Evolutionary conservation across 1,284 basidiomycete genomes (phyloP).

Genomic region (Ganoderma multipileum): DNA sequence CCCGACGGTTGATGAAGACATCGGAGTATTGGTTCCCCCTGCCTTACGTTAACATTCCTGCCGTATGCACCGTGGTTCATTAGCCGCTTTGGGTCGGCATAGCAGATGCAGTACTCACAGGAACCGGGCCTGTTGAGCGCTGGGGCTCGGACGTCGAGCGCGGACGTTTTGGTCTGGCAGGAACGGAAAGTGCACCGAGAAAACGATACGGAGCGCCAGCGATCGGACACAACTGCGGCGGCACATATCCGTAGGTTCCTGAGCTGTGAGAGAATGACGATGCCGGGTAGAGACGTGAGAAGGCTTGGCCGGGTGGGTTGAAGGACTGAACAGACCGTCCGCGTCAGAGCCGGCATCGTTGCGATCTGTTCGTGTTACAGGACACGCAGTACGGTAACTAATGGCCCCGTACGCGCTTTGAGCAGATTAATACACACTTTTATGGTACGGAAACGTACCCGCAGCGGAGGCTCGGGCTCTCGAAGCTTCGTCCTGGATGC

Average conservation of each 20-base stretch:
- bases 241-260: conserved; percentile 1
- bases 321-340: not conserved
- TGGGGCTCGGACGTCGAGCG: not conserved
- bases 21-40: not conserved
- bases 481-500: not conserved
- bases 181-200: not conserved
- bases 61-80: too few species aligned
- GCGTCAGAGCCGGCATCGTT: not conserved
- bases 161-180: not conserved
- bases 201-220: not conserved
- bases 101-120: not conserved
- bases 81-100: not conserved
- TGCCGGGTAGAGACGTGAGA: not conserved
- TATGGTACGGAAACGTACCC: not conserved
- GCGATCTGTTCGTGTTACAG: not conserved
- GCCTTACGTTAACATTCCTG: not conserved
- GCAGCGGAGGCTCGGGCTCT: not conserved
- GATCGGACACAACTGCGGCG: not conserved
- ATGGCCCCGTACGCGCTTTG: not conserved
- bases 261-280: not conserved
- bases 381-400: not conserved
- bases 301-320: not conserved
- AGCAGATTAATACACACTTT: too few species aligned
- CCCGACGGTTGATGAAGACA: not conserved
- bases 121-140: not conserved